These are phyloP conservation scores for Ceratocystis colombiana DNA, from an alignment of 2,329 filamentous ascomycete genomes.

Conservation along the genomic window DNA sequence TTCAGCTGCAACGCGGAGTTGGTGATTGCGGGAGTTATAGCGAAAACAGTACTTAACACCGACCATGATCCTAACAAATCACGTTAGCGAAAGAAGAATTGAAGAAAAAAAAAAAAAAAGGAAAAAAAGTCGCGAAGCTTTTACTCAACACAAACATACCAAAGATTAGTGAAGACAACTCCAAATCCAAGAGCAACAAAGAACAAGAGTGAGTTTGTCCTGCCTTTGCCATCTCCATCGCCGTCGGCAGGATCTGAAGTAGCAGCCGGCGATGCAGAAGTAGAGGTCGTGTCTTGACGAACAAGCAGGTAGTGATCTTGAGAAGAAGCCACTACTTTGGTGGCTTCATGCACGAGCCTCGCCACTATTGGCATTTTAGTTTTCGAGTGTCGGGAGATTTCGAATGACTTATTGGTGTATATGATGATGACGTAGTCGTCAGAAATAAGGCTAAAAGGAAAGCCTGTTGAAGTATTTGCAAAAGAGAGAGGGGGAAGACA, in stretches of 20 bases:
- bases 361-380: conserved; percentile 5
- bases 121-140: conserved; percentile 15
- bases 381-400: background rate
- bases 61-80: conserved; percentile 77
- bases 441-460: background rate
- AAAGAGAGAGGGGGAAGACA: too few species aligned
- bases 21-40: conserved; percentile 89
- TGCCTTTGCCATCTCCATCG: conserved; percentile 28
- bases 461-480: too few species aligned
- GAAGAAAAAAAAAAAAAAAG: background rate
- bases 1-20: conserved; percentile 59
- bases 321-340: conserved; percentile 11
- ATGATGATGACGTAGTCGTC: background rate
- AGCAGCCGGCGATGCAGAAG: conserved; percentile 25
- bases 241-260: conserved; percentile 27
- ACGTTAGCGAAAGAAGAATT: background rate
- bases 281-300: conserved; percentile 27
- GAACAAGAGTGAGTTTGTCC: conserved; percentile 49
- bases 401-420: background rate
- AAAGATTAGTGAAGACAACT: conserved; percentile 96
- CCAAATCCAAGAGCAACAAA: conserved; percentile 95
- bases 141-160: conserved; percentile 48
- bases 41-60: conserved; percentile 99
- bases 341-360: conserved; percentile 4
- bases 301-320: conserved; percentile 9